phyloP scores from a whole-genome alignment of 2,329 filamentous ascomycete species.

The Aureobasidium sp. region DNA sequence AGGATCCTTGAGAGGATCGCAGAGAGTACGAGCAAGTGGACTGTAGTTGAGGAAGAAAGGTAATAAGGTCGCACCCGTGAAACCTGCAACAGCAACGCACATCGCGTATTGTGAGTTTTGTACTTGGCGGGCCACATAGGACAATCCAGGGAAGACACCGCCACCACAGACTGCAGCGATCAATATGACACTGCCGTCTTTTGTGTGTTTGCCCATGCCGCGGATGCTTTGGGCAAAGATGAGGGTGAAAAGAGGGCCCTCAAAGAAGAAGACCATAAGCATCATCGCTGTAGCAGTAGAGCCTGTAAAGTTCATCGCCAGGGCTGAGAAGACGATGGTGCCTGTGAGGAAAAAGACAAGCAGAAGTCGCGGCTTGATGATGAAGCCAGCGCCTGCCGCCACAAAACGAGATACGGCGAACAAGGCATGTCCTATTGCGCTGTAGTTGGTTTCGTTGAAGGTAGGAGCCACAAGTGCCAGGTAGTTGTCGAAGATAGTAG shows the following conservation, averaged over 20 bases:
- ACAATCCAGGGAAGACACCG: conserved; percentile 46
- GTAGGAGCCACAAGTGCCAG: conserved; percentile 31
- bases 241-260: conserved; percentile 51
- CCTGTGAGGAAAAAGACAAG: conserved; percentile 46
- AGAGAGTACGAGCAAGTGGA: conserved; percentile 39
- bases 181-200: conserved; percentile 45
- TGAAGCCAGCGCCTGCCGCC: conserved; percentile 43
- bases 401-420: conserved; percentile 52
- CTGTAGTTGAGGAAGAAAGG: conserved; percentile 45
- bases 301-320: conserved; percentile 43
- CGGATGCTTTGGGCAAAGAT: conserved; percentile 51
- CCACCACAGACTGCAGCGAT: conserved; percentile 47
- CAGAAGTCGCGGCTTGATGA: conserved; percentile 51
- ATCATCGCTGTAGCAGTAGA: conserved; percentile 38
- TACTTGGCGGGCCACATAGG: conserved; percentile 35
- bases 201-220: conserved; percentile 49
- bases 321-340: conserved; percentile 42
- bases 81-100: conserved; percentile 45
- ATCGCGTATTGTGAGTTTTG: conserved; percentile 40
- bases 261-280: conserved; percentile 49
- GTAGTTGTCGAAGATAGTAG: conserved; percentile 40
- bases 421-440: conserved; percentile 47
- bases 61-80: conserved; percentile 42
- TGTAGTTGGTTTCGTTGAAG: conserved; percentile 32
- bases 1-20: conserved; percentile 27